phyloP scores from a whole-genome alignment of 1,139 yeast genomes.

The Hansenula sp. region DNA sequence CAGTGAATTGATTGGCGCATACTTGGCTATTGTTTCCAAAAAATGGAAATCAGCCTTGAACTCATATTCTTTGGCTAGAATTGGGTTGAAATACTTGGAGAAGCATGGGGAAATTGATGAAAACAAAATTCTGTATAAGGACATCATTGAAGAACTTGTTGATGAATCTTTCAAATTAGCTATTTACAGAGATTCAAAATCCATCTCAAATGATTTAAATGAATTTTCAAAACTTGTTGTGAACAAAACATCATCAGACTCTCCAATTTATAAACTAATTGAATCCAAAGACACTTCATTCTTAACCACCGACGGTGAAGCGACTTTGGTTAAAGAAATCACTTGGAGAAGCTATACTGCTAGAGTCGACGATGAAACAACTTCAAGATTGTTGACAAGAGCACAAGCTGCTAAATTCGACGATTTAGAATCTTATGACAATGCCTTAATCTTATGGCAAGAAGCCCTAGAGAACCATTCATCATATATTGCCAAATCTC shows the following conservation, averaged over 20 bases:
- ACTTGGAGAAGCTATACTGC: slow-evolving; percentile 80
- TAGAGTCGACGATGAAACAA: slow-evolving; percentile 61
- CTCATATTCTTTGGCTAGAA: slow-evolving; percentile 57
- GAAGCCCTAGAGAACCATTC: slow-evolving; percentile 50
- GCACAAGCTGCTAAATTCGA: slow-evolving; percentile 24
- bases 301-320: slow-evolving; percentile 20
- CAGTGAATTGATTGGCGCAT: slow-evolving; percentile 58
- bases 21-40: slow-evolving; percentile 50
- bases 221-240: slow-evolving; percentile 40
- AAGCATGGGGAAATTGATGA: slow-evolving; percentile 23
- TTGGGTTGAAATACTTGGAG: slow-evolving; percentile 51
- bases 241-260: slow-evolving; percentile 26
- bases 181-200: slow-evolving; percentile 36
- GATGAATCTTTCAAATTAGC: slow-evolving; percentile 70
- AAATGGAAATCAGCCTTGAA: slow-evolving; percentile 54
- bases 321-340: slow-evolving; percentile 35
- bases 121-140: slow-evolving; percentile 45
- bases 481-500: slow-evolving; percentile 39
- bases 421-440: slow-evolving; percentile 40
- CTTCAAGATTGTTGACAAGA: slow-evolving; percentile 50
- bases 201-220: slow-evolving; percentile 38
- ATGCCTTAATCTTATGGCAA: slow-evolving; percentile 49
- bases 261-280: slow-evolving; percentile 32
- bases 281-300: slow-evolving; percentile 35
- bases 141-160: slow-evolving; percentile 54